Base-by-base conservation (phyloP, 1,284 basidiomycete genomes). In the Filobasidium uniguttulatum region DNA sequence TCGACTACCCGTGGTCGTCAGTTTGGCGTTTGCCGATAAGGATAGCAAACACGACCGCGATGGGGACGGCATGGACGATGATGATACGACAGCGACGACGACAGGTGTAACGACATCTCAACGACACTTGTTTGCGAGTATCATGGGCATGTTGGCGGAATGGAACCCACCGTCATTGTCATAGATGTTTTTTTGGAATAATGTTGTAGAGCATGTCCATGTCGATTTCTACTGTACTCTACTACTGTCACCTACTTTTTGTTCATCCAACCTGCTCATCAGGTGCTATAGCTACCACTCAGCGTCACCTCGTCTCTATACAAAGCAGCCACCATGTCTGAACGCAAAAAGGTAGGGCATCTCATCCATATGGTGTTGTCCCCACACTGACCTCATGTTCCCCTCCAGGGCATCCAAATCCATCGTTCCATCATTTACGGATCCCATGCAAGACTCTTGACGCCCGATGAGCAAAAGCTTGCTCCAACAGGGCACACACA, bases 351-450 rank as follows among this genome's bases (percentile, higher is more conserved):
- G n/a, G n/a, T n/a, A n/a, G n/a, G n/a, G n/a, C n/a, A n/a, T n/a
- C n/a, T n/a, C n/a, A n/a, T 26, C 3, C 14, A n/a, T 28, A 22
- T 22, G 12, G 30, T 14, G 14, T n/a, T 20, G 2, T 7, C 22
- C 19, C 14, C 19, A 38, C n/a, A n/a, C n/a, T n/a, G n/a, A n/a
- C 40, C 12, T 29, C 26, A 12, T 38, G 35, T 20, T 35, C 53
- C 52, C 17, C 44, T 41, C 28, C 56, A 94, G 89, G 90, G 89
- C 44, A 71, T 96, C 29, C 83, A 80, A 58, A 86, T 98, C 51
- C 81, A 82, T 65, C 77, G 94, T 38, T 86, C 90, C 0, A 80
- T 99, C 57, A 85, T 97, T 55, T 96, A 96, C 69, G 94, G 94
- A 49, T 97, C 94, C 63, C 86, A 84, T n/a, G 86, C 93, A 10